Conservation (phyloP, 2,329 filamentous ascomycete genomes). For the Coccinonectria pachysandricola region DNA sequence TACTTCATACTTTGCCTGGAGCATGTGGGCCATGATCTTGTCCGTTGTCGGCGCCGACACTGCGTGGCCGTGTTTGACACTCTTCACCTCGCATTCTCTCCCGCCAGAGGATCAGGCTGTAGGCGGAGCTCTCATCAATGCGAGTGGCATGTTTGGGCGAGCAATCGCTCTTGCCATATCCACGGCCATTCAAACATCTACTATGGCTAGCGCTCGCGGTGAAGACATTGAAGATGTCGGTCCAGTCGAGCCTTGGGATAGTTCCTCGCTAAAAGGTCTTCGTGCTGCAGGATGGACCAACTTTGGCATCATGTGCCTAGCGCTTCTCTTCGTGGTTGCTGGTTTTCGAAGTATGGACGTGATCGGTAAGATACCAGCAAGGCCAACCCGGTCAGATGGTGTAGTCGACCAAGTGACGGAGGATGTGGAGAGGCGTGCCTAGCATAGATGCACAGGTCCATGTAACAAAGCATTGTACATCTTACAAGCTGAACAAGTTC, state of each 20-base stretch:
- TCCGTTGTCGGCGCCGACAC: conserved; percentile 58
- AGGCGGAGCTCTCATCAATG: conserved; percentile 58
- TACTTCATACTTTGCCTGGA: conserved; percentile 58
- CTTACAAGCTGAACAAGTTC: no score
- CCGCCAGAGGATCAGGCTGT: conserved; percentile 55
- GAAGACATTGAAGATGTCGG: conserved; percentile 35
- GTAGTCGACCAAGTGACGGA: conserved; percentile 12
- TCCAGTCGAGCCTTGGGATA: conserved; percentile 31
- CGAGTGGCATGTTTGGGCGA: conserved; percentile 54
- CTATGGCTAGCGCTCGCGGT: conserved; percentile 40
- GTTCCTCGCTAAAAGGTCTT: conserved; percentile 35
- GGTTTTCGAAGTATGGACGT: conserved; percentile 43
- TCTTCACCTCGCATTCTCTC: conserved; percentile 55
- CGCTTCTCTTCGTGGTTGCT: conserved; percentile 33
- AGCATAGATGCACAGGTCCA: no score
- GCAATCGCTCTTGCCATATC: conserved; percentile 56
- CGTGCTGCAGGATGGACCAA: conserved; percentile 43
- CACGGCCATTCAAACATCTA: conserved; percentile 53
- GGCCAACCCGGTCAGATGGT: conserved; percentile 10
- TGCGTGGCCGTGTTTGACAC: conserved; percentile 52
- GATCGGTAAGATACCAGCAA: conserved; percentile 31
- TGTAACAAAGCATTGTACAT: no score
- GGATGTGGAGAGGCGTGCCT: conserved; percentile 9
- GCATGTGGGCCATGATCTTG: conserved; percentile 55
- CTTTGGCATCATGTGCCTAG: conserved; percentile 34